These are phyloP conservation scores for Handroanthus guayacan DNA, from an alignment of 257 asterid genomes.

Conservation along the genomic window DNA sequence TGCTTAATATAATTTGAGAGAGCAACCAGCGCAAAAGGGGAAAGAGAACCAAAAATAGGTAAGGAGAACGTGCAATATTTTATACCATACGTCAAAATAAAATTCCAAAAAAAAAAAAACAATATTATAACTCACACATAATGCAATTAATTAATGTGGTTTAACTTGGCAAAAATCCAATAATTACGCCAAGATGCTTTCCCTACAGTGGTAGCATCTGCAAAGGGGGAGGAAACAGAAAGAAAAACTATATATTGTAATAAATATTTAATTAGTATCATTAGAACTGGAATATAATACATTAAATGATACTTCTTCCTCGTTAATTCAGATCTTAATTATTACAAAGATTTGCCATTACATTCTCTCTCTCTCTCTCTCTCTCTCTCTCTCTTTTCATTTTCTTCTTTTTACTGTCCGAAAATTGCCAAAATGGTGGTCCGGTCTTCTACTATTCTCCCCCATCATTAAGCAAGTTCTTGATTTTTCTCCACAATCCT, in stretches of 20 bases:
- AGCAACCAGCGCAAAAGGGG: too few species aligned
- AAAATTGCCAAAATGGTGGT: too few species aligned
- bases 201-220: background rate
- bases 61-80: too few species aligned
- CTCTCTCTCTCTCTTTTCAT: too few species aligned
- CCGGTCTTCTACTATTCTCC: background rate
- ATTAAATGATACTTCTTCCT: background rate
- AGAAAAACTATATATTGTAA: background rate
- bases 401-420: background rate
- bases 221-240: background rate
- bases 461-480: constrained; percentile 53
- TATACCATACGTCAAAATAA: too few species aligned
- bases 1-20: too few species aligned
- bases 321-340: background rate
- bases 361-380: too few species aligned
- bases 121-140: too few species aligned
- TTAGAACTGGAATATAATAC: background rate
- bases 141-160: background rate
- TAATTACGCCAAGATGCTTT: background rate
- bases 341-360: constrained; percentile 7
- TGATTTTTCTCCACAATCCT: constrained; percentile 92
- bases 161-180: background rate
- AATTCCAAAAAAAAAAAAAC: too few species aligned
- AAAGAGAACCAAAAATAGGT: too few species aligned
- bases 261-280: too few species aligned